Evolutionary conservation across 306 rosid species (phyloP), one percentile per base, ranked within the genome.

Genomic region (Gleditsia sinensis): DNA sequence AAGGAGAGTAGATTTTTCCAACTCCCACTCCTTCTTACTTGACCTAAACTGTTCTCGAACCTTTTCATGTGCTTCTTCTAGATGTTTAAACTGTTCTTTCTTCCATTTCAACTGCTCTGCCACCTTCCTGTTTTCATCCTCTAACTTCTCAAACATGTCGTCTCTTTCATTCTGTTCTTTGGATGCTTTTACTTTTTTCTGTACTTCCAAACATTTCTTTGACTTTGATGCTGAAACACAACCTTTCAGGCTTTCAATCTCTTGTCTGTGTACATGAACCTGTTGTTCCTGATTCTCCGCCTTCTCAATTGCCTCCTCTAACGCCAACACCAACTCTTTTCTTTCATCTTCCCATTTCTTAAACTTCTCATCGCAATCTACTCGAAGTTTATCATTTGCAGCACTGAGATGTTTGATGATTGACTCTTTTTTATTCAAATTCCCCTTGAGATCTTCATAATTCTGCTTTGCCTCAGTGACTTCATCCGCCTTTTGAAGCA

Each of bases 71-170:
- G 89, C 97, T 67, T 87, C 88, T 75, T 86, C 87, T 24, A 88
- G 73, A 74, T 90, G 91, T 30, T 58, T 75, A 71, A 86, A 90
- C 33, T 88, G 92, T 72, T 90, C 91, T 57, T 54, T 81, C 77
- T 89, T 91, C 92, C 90, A 86, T 74, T 88, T 90, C 36, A 90
- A 63, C 72, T 84, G 84, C 42, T 90, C 93, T 74, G 75, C 77
- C 21, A 84, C 42, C 67, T 82, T 82, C 63, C 70, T 72, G 59
- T 33, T 78, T 74, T 82, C 83, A 50, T 88, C 87, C 58, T 84
- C 85, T 42, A 86, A 58, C 25, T 59, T 75, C 40, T 57, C 59
- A 0, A 82, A 30, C 67, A 60, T 30, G 39, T 78, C 81, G 12
- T 87, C 70, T 73, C 81, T 70, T 54, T 81, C 88, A 73, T 80